Evolutionary conservation across 257 asterid genomes (phyloP).

Genomic region (Petrea volubilis): DNA sequence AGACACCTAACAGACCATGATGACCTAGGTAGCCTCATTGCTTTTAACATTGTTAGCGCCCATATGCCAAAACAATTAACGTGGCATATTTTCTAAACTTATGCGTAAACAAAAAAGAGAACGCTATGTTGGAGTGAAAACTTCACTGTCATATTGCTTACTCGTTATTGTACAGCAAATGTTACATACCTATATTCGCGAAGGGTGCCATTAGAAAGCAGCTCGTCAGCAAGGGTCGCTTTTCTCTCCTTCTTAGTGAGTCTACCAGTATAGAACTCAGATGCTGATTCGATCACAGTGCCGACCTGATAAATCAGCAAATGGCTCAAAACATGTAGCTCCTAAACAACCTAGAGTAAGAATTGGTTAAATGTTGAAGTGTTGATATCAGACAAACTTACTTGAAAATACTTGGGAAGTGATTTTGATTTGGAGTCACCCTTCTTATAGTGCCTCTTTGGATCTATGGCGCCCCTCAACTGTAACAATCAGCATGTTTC

Average conservation of each 20-base stretch:
- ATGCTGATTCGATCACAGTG: constrained; percentile 76
- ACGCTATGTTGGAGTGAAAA: too few relatives aligned
- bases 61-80: not conserved
- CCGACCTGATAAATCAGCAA: constrained; percentile 64
- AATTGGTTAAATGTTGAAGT: not conserved
- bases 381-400: constrained; percentile 28
- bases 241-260: constrained; percentile 93
- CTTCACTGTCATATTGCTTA: too few relatives aligned
- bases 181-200: constrained; percentile 55
- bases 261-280: constrained; percentile 73
- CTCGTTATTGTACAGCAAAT: not conserved
- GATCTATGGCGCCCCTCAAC: constrained; percentile 82
- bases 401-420: constrained; percentile 95
- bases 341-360: not conserved
- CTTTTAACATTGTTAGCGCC: not conserved
- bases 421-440: constrained; percentile 68
- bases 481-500: constrained; percentile 31
- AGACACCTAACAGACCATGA: not conserved
- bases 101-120: not conserved
- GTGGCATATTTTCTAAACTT: not conserved
- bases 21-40: constrained; percentile 1
- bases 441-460: constrained; percentile 84
- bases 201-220: constrained; percentile 62
- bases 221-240: constrained; percentile 82
- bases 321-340: not conserved